A percentile compares a stretch with the other conserved stretches of the same genome.
Evolutionary conservation across 2,329 filamentous ascomycete species (phyloP).

Genomic region (Akanthomyces dipterigenus): DNA sequence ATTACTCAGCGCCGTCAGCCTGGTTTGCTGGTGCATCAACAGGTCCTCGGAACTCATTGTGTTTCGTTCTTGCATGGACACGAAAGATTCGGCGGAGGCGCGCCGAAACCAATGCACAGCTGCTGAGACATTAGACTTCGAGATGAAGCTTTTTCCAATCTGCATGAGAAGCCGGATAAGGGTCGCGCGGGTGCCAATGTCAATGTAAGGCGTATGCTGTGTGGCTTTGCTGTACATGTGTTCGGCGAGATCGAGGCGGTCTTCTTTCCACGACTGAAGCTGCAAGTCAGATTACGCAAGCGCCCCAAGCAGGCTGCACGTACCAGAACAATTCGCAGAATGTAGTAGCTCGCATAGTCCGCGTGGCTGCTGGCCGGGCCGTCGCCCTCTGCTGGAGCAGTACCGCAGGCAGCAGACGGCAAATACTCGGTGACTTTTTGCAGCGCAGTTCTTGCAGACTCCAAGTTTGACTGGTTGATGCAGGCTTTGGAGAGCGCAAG

Average conservation of each 20-base stretch:
- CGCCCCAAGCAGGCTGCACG: conserved; percentile 17
- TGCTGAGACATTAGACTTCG: not conserved
- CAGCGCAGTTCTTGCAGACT: conserved; percentile 54
- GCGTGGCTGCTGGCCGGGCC: not conserved
- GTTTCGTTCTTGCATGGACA: not conserved
- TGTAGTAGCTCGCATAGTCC: not conserved
- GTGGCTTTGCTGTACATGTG: conserved; percentile 61
- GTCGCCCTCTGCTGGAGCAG: not conserved
- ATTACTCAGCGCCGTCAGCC: not conserved
- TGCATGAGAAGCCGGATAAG: not conserved
- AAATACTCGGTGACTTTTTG: conserved; percentile 56
- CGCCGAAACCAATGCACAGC: not conserved
- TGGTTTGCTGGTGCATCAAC: not conserved
- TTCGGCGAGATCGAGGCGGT: conserved; percentile 68
- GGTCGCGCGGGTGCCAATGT: not conserved
- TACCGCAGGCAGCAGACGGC: conserved; percentile 2
- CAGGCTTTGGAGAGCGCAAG: conserved; percentile 55
- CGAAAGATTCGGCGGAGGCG: not conserved
- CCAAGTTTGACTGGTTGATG: conserved; percentile 46
- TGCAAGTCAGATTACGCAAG: not conserved
- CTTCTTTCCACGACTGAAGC: conserved; percentile 64
- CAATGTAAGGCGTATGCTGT: not conserved
- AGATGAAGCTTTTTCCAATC: not conserved
- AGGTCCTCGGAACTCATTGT: not conserved
- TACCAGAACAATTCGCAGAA: conserved; percentile 59